These are phyloP conservation scores for Hypoxylon sp. DNA, from an alignment of 2,329 filamentous ascomycete species.

Conservation along the genomic window DNA sequence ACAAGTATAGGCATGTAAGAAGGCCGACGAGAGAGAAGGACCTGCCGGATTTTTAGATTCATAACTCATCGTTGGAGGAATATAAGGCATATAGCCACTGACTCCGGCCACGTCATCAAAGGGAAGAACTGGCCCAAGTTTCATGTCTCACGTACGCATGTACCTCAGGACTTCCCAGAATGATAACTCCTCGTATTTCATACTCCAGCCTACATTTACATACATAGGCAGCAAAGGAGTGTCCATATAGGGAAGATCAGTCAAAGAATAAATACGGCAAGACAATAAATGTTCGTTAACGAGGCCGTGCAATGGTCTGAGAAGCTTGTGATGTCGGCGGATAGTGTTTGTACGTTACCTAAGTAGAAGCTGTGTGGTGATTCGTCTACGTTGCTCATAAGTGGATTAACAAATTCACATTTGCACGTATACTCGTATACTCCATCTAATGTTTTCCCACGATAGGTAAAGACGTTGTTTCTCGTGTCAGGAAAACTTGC, in stretches of 20 bases:
- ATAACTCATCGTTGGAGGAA: background rate
- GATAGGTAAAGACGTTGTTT: background rate
- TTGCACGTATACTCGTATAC: too few species aligned
- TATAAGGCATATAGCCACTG: background rate
- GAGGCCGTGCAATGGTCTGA: background rate
- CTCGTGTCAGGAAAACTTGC: background rate
- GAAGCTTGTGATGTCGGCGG: background rate
- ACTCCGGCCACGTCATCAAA: slow-evolving; percentile 2
- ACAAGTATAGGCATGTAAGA: background rate
- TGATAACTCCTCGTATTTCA: slow-evolving; percentile 5
- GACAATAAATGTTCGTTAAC: background rate
- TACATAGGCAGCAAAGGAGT: background rate
- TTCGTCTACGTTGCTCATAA: background rate
- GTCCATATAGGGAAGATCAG: background rate
- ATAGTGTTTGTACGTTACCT: background rate
- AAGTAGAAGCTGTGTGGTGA: background rate
- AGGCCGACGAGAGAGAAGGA: background rate
- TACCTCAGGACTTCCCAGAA: background rate
- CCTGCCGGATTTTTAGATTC: background rate
- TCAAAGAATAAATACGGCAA: slow-evolving; percentile 2
- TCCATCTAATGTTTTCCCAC: too few species aligned
- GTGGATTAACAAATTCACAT: background rate
- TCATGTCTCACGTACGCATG: background rate
- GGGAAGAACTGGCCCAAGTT: background rate
- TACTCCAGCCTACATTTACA: background rate